Evolutionary conservation across 1,284 basidiomycete genomes (phyloP), one percentile per base, ranked within the genome.

Genomic region (Cryptococcus sp.): DNA sequence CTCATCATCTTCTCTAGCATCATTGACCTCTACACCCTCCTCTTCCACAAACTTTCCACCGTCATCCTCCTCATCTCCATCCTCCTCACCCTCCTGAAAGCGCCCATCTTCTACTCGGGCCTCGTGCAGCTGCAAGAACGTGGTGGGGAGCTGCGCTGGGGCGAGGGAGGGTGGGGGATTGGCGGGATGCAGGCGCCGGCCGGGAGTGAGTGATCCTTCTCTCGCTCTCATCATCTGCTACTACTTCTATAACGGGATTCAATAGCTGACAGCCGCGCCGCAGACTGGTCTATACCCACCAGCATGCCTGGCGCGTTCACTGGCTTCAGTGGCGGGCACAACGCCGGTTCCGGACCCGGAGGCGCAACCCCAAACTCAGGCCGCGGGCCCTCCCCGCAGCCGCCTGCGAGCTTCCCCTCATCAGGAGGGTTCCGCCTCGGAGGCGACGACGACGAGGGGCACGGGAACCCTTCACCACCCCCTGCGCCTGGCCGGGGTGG

Each of bases 71-170:
- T 68, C 20, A 45, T 64, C 49, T 48, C 59, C 5, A 33, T 72
- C 23, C 24, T 66, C 6, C 46, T 70, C n/a, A 20, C 65, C 21
- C 40, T 68, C 4, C 46, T 72, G 44, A 75, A 75, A 59, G 55
- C 59, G 21, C 69, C 72, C 4, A 63, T 75, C 35, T 71, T 68
- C 57, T 66, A 66, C 35, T 66, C 63, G 6, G 63, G 69, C 37
- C 46, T 70, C 11, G 60, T 46, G 1, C 46, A 56, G 21, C 59
- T 76, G 12, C 63, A 68, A 33, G 68, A 68, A 44, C 54, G 72
- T 12, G 73, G 73, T 15, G 68, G 68, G 18, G 73, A 73, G 45
- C 40, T 74, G 9, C 24, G 45, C 16, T 55, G 58, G 21, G 28
- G 28, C 5, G 28, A 33, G 9, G 63, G 59, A 28, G 59, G 46